Percentiles rank a stretch among this genome's conserved stretches.
Conservation (phyloP, 345 rosid species). For the Cardamine chenopodiifolia region DNA sequence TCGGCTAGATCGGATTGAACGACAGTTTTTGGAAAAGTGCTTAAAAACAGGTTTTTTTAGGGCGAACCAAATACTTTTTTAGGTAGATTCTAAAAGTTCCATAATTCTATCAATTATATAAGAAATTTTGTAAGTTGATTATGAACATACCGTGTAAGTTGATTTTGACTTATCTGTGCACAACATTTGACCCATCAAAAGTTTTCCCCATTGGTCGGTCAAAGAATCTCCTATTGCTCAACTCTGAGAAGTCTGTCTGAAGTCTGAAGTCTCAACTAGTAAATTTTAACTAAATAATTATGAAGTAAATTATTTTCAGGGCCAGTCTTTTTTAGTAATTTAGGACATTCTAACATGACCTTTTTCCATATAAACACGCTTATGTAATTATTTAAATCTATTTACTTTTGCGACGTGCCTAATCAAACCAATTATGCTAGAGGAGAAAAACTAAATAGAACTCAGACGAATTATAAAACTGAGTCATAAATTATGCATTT, state of each 20-base stretch:
- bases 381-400: not conserved
- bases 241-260: not conserved
- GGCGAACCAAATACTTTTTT: no score
- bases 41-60: no score
- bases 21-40: no score
- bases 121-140: not conserved
- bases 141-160: slow-evolving; percentile 21
- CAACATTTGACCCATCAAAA: slow-evolving; percentile 30
- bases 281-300: not conserved
- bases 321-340: slow-evolving; percentile 32
- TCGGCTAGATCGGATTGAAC: no score
- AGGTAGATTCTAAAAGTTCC: no score
- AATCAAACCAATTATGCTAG: not conserved
- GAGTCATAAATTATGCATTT: no score
- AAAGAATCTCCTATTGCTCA: not conserved
- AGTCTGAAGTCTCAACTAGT: slow-evolving; percentile 1
- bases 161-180: slow-evolving; percentile 25
- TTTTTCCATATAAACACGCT: not conserved
- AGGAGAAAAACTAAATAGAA: not conserved
- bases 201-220: not conserved
- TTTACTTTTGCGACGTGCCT: not conserved
- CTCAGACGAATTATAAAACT: not conserved
- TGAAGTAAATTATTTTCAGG: slow-evolving; percentile 16
- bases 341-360: slow-evolving; percentile 30
- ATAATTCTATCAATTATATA: not conserved